Conservation (phyloP, 768 basidiomycete genomes). For the Flagelloscypha sp. region DNA sequence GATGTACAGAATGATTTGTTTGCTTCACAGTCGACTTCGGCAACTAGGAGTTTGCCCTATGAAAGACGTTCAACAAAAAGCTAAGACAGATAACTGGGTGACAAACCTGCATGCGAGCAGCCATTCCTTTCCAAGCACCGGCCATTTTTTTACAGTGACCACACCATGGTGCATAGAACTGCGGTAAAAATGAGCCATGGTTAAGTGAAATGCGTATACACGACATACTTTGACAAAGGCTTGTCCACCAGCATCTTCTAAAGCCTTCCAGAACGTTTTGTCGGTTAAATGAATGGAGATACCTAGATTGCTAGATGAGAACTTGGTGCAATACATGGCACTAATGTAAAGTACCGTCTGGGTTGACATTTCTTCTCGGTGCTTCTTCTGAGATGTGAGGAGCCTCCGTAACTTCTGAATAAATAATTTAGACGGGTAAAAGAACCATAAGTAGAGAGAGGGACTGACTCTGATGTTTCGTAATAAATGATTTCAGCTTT, state of each 20-base stretch:
- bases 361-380: slow-evolving; percentile 22
- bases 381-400: slow-evolving; percentile 8
- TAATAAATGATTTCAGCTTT: slow-evolving; percentile 48
- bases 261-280: slow-evolving; percentile 29
- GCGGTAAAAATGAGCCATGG: slow-evolving; percentile 51
- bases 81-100: no score
- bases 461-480: slow-evolving; percentile 31
- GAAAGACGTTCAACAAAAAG: no score
- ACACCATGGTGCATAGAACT: slow-evolving; percentile 96
- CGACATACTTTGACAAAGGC: slow-evolving; percentile 38
- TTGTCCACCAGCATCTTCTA: slow-evolving; percentile 33
- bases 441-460: slow-evolving; percentile 13
- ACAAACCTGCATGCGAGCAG: slow-evolving; percentile 56
- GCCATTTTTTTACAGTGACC: slow-evolving; percentile 95
- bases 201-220: no score
- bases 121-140: slow-evolving; percentile 73
- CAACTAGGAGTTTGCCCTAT: slow-evolving; percentile 68
- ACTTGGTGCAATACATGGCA: slow-evolving; percentile 23
- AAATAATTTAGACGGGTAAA: no score
- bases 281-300: no score
- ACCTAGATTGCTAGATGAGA: no score
- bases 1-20: slow-evolving; percentile 56
- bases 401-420: slow-evolving; percentile 1
- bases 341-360: slow-evolving; percentile 33
- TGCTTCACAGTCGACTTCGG: slow-evolving; percentile 84